phyloP scores from a whole-genome alignment of 176 grass and related monocot genomes.

The Puccinellia tenuiflora region DNA sequence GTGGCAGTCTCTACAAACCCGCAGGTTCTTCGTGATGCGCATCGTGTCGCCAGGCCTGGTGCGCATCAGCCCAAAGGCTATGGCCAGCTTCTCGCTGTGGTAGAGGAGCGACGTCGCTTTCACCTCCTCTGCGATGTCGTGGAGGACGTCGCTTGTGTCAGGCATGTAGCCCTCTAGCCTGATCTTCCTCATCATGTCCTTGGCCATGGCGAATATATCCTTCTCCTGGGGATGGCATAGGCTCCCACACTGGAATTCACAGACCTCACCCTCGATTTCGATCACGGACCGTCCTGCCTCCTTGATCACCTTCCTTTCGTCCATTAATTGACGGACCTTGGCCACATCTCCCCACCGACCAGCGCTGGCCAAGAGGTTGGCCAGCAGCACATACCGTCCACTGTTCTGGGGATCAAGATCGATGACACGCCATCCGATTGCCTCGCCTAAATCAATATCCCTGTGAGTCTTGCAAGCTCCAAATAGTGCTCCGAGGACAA shows the following conservation, averaged over 20 bases:
- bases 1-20: conserved; percentile 71
- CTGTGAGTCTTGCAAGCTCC: conserved; percentile 75
- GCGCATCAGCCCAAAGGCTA: conserved; percentile 67
- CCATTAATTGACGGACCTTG: conserved; percentile 57
- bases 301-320: conserved; percentile 54
- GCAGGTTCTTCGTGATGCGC: conserved; percentile 66
- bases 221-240: conserved; percentile 43
- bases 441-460: conserved; percentile 42
- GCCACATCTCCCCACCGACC: conserved; percentile 63
- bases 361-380: conserved; percentile 63
- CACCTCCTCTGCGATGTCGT: conserved; percentile 37
- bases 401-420: conserved; percentile 66
- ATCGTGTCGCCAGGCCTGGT: conserved; percentile 30
- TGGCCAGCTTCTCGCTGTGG: conserved; percentile 90
- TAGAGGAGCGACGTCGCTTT: conserved; percentile 55
- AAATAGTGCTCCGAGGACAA: conserved; percentile 70
- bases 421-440: conserved; percentile 57
- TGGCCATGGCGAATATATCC: conserved; percentile 57
- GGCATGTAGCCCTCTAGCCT: conserved; percentile 46
- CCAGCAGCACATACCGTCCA: conserved; percentile 69
- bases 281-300: conserved; percentile 58
- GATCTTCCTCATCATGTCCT: conserved; percentile 62
- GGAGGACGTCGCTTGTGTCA: conserved; percentile 35
- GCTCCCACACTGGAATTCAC: conserved; percentile 57
- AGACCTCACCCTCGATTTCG: conserved; percentile 46